Conservation (phyloP, 345 rosid species). For the Ceriops tagal region DNA sequence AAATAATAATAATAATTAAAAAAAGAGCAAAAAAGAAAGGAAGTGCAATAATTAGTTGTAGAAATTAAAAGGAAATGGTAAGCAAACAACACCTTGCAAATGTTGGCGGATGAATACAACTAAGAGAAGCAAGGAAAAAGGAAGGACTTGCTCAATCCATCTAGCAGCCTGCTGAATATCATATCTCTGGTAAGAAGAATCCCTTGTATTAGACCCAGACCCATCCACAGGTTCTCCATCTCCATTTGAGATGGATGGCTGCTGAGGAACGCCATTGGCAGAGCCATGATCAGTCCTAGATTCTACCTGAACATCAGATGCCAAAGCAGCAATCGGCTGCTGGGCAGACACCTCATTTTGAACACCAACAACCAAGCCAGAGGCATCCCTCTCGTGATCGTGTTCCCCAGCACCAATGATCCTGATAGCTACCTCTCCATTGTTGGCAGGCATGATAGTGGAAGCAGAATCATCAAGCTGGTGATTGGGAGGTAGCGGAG, state of each 20-base stretch:
- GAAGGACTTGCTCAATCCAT: conserved; percentile 58
- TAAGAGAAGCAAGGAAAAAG: conserved; percentile 48
- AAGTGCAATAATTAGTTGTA: too few species aligned
- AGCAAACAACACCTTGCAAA: conserved; percentile 45
- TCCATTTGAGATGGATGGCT: neutral
- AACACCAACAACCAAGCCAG: conserved; percentile 28
- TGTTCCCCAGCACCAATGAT: conserved; percentile 33
- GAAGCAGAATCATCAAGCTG: conserved; percentile 45
- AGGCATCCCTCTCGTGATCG: conserved; percentile 29
- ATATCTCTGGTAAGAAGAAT: conserved; percentile 42
- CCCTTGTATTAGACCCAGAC: conserved; percentile 9
- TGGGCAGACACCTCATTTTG: neutral
- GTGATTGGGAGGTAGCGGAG: conserved; percentile 13
- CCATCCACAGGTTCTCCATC: conserved; percentile 17
- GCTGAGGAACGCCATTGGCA: conserved; percentile 18
- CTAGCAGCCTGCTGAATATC: conserved; percentile 50
- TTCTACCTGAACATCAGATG: conserved; percentile 43
- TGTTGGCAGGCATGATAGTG: conserved; percentile 20
- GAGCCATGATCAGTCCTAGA: conserved; percentile 37
- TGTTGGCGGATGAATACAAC: conserved; percentile 62
- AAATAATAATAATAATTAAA: too few species aligned
- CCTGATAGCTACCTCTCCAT: conserved; percentile 53
- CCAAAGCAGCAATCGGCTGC: conserved; percentile 15
- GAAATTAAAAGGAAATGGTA: neutral
- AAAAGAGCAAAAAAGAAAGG: neutral